Conservation (phyloP, 352 stramenopile genomes). For the Globisporangium uncinulatum region DNA sequence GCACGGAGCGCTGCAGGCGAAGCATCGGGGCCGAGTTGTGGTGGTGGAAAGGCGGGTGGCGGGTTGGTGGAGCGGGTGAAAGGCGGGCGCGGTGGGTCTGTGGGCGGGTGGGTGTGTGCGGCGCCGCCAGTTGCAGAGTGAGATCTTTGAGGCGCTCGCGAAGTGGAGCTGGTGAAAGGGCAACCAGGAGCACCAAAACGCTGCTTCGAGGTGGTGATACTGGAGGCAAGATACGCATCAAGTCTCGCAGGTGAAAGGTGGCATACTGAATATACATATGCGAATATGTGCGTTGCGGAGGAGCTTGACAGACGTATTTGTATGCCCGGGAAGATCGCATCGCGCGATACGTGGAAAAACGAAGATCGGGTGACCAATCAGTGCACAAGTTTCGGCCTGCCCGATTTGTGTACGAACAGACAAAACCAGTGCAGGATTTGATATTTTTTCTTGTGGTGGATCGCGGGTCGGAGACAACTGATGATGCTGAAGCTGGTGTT, state of each 20-base stretch:
- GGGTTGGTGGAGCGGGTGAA: constrained; percentile 2
- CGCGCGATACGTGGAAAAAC: not conserved
- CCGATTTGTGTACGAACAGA: not conserved
- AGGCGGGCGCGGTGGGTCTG: not conserved
- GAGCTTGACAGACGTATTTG: not conserved
- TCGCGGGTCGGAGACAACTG: too few relatives aligned
- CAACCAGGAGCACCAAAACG: not conserved
- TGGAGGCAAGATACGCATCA: not conserved
- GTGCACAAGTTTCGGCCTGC: not conserved
- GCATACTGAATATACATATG: not conserved
- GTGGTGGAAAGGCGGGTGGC: not conserved
- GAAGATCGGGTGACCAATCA: not conserved
- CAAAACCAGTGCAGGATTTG: too few relatives aligned
- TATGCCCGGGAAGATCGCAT: not conserved
- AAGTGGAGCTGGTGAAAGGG: not conserved
- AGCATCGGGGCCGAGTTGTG: constrained; percentile 31
- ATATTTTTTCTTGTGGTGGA: too few relatives aligned
- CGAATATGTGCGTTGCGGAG: not conserved
- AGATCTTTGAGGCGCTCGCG: constrained; percentile 1
- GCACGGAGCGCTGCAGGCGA: constrained; percentile 56
- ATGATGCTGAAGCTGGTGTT: too few relatives aligned
- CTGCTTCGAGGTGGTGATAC: not conserved
- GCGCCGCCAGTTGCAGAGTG: constrained; percentile 47
- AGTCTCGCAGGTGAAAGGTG: not conserved
- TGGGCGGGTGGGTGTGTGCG: constrained; percentile 12